Percentiles rank a stretch among this genome's conserved stretches.
Evolutionary conservation across 2,329 filamentous ascomycete species (phyloP).

Genomic region (Fusarium udum): DNA sequence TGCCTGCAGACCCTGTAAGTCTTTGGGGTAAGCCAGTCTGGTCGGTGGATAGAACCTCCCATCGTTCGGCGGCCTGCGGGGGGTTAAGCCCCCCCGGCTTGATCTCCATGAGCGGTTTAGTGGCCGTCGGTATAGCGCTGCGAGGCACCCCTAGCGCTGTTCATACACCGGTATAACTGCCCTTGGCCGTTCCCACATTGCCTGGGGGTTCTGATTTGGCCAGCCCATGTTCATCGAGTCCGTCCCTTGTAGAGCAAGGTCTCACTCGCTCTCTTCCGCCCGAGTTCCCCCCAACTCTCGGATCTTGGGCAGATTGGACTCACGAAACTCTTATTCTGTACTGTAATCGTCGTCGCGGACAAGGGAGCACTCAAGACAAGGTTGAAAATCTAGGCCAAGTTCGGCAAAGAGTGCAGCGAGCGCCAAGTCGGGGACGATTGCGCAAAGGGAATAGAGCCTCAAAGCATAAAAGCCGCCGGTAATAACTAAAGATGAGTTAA

Average conservation of each 20-base stretch:
- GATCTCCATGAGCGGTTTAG: slow-evolving; percentile 30
- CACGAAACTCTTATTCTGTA: slow-evolving; percentile 14
- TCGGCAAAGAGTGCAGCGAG: slow-evolving; percentile 27
- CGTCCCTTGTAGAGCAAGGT: neutral
- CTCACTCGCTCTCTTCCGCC: slow-evolving; percentile 29
- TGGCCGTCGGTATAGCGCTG: slow-evolving; percentile 33
- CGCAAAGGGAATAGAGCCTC: slow-evolving; percentile 37
- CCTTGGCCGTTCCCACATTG: slow-evolving; percentile 31
- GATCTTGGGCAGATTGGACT: slow-evolving; percentile 16
- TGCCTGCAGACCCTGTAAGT: neutral
- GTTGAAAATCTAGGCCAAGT: slow-evolving; percentile 32
- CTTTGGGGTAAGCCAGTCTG: slow-evolving; percentile 29
- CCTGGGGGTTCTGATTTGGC: slow-evolving; percentile 25
- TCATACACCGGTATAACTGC: slow-evolving; percentile 26
- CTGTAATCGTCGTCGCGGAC: neutral
- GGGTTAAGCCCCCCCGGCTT: slow-evolving; percentile 24
- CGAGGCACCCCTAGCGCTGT: slow-evolving; percentile 27
- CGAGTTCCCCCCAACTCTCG: slow-evolving; percentile 7
- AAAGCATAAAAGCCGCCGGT: slow-evolving; percentile 18
- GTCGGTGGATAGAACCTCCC: slow-evolving; percentile 18
- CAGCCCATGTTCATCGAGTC: slow-evolving; percentile 18
- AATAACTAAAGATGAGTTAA: slow-evolving; percentile 27
- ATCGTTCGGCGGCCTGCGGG: slow-evolving; percentile 19
- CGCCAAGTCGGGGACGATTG: slow-evolving; percentile 37
- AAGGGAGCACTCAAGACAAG: slow-evolving; percentile 13